Evolutionary conservation across 1,284 basidiomycete species (phyloP), one percentile per base, ranked within the genome.

Genomic region (Ceratobasidium sp.): DNA sequence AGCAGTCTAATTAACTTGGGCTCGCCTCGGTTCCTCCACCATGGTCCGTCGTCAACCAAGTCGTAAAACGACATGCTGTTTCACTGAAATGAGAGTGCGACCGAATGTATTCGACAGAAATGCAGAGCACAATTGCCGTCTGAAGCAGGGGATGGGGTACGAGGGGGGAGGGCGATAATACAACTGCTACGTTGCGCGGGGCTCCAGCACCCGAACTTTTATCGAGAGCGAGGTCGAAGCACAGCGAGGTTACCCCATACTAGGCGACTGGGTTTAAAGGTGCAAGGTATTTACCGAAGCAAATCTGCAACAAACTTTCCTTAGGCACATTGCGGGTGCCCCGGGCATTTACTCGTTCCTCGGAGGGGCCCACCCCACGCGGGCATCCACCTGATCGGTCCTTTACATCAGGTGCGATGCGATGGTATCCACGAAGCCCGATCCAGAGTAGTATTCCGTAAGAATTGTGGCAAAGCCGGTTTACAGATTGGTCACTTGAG

Each of bases 21-120:
- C 55, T 34, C 43, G 87, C 88, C 87, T 74, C 83, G 82, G 79
- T 89, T 88, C 70, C 76, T 83, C 87, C 87, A 88, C 87, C 88
- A 89, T 21, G 81, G 80, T n/a, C 76, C 74, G n/a, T 72, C 58
- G 72, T 77, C 73, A 36, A 77, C 75, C 64, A 77, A 69, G 53
- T 78, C 76, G 41, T 57, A 75, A 43, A 67, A 67, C 23, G 62
- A 67, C 62, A 67, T 67, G 43, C 21, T 50, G 61, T 23, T 64
- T 64, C 28, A 21, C 12, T 18, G 61, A 36, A 46, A 26, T 50
- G 50, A 14, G 12, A 5, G 4, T 60, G 23, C 58, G 36, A n/a
- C n/a, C n/a, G n/a, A n/a, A n/a, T 36, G 10, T 1, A 30, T 36
- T 30, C n/a, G 55, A 32, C 18, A 36, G 36, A 23, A n/a, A 18